Percentiles rank a stretch among this genome's conserved stretches.
Evolutionary conservation across 208 protist species (phyloP).

Genomic region (Tritrichomonas foetus): DNA sequence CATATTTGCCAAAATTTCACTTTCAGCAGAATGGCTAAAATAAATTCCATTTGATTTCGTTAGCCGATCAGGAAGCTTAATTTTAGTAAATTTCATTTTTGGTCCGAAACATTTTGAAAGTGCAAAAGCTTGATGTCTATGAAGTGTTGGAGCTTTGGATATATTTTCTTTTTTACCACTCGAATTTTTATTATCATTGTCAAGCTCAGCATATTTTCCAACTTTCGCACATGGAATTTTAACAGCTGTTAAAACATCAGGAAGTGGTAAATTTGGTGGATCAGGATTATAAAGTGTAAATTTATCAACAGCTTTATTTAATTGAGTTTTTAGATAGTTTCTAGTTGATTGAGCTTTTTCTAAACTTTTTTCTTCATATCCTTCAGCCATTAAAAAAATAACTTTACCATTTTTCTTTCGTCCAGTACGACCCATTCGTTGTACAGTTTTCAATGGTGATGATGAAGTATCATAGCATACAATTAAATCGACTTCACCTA

Average conservation of each 20-base stretch:
- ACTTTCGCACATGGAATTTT: no score
- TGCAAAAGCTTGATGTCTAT: no score
- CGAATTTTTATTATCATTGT: no score
- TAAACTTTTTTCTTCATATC: neutral
- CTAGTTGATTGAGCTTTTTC: neutral
- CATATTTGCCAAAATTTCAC: no score
- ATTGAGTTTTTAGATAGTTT: neutral
- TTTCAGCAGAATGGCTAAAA: no score
- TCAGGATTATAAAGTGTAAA: neutral
- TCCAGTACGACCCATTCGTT: conserved; percentile 59
- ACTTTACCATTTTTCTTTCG: conserved; percentile 42
- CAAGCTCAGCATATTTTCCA: no score
- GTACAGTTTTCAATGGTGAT: conserved; percentile 47
- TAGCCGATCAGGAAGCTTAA: no score
- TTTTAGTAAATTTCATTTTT: no score
- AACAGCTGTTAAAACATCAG: neutral
- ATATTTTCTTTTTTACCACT: no score
- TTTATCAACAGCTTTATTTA: neutral
- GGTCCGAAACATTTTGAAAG: no score
- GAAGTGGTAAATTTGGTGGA: neutral
- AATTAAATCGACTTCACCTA: conserved; percentile 61
- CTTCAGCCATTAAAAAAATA: conserved; percentile 30
- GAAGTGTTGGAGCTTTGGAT: no score
- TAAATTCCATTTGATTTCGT: no score
- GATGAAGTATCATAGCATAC: conserved; percentile 52